These are phyloP conservation scores for Schizochytrium sp. DNA, from an alignment of 108 stramenopile genomes.

Conservation along the genomic window DNA sequence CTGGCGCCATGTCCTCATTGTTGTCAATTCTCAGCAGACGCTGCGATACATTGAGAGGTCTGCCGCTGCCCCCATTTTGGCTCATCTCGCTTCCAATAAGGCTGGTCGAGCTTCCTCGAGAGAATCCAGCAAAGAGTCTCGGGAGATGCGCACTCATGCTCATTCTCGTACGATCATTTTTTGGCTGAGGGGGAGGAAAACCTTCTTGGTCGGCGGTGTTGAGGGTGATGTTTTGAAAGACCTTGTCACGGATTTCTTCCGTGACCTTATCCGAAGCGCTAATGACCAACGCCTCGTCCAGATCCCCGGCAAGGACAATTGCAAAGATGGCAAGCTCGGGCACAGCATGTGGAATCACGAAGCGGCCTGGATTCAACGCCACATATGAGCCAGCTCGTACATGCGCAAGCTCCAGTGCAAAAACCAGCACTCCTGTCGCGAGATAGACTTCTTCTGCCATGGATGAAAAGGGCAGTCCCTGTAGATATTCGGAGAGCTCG, in stretches of 20 bases:
- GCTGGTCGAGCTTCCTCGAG: no score
- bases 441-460: not conserved
- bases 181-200: no score
- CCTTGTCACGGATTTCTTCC: not conserved
- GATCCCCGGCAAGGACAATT: slow-evolving; percentile 1
- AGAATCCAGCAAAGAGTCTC: no score
- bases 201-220: no score
- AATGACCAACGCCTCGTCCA: not conserved
- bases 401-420: not conserved
- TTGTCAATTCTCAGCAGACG: no score
- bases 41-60: no score
- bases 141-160: no score
- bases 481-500: not conserved
- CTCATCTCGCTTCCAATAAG: no score
- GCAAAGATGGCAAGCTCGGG: not conserved
- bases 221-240: not conserved
- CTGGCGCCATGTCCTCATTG: no score
- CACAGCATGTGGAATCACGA: not conserved
- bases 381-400: not conserved
- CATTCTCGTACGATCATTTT: no score
- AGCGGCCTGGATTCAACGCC: not conserved
- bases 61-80: no score
- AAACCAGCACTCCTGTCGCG: not conserved
- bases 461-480: not conserved
- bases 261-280: not conserved